Evolutionary conservation across 176 grass and related monocot genomes (phyloP), one percentile per base, ranked within the genome.

Genomic region (Panicum miliaceum): DNA sequence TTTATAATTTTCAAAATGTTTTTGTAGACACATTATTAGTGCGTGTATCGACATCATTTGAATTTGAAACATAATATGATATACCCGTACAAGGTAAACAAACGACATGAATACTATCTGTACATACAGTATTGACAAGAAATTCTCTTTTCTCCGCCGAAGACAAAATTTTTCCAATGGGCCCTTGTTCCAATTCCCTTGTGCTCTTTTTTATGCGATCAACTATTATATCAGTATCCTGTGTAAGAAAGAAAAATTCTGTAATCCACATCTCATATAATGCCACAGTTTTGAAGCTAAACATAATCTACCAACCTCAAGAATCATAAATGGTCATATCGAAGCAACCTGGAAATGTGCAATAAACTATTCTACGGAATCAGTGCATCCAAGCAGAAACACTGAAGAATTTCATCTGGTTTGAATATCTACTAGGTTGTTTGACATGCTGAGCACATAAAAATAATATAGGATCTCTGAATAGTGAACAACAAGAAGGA

Each of bases 61-160:
- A 64, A 72, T 26, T 14, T 32, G 35, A 64, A 12, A 35, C 14
- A 0, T 25, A 22, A 1, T 37, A 37, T 14, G n/a, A 45, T 80
- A 42, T 53, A 45, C 76, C 5, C 8, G 4, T 22, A 57, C 18
- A 77, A 8, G 61, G 35, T 23, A 81, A 81, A 38, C 0, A 35
- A 34, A 71, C 0, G 8, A 73, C 47, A 62, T 56, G 4, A 77
- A 62, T 71, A 86, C 19, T 65, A 86, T 82, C 56, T 56, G 37
- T 54, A 64, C 63, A 42, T 91, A 94, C 90, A 67, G 89, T 93
- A 51, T 85, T 77, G 69, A 94, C 34, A 86, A 97, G 90, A 70
- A 94, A 97, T 62, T 91, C 94, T 79, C 78, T 86, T 87, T 94
- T 94, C 71, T 97, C 90, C 4, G 36, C 34, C 68, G 89, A 82